Conservation (phyloP, 2,329 filamentous ascomycete genomes). For the Fonsecaea nubica region DNA sequence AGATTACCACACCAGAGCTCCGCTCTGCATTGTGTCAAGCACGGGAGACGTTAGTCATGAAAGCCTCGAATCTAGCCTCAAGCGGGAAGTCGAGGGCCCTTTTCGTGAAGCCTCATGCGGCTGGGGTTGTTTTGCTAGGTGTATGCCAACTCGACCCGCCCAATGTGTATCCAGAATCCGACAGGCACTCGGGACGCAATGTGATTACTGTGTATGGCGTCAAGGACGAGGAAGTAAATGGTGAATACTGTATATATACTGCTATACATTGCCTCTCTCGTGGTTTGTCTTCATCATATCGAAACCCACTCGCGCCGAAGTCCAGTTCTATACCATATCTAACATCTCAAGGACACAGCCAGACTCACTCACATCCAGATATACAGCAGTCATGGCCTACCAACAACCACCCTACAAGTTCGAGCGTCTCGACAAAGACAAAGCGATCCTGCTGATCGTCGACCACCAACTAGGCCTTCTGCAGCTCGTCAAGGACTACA, state of each 20-base stretch:
- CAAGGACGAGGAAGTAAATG: neutral
- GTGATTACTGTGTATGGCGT: conserved; percentile 9
- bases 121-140: neutral
- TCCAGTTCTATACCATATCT: neutral
- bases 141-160: neutral
- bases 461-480: conserved; percentile 48
- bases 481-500: conserved; percentile 67
- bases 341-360: neutral
- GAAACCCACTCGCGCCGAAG: neutral
- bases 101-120: conserved; percentile 15
- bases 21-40: neutral
- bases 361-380: neutral
- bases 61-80: conserved; percentile 5
- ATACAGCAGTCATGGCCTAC: conserved; percentile 3
- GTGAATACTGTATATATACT: conserved; percentile 3
- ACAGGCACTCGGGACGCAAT: neutral
- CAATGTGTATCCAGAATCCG: neutral
- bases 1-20: conserved; percentile 18
- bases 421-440: conserved; percentile 38
- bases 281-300: neutral
- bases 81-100: conserved; percentile 5
- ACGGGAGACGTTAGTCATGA: conserved; percentile 16
- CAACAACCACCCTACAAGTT: conserved; percentile 25
- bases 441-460: conserved; percentile 40
- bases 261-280: neutral